Conservation (phyloP, 495 filamentous ascomycete genomes). For the Aspergillus nidulans region DNA sequence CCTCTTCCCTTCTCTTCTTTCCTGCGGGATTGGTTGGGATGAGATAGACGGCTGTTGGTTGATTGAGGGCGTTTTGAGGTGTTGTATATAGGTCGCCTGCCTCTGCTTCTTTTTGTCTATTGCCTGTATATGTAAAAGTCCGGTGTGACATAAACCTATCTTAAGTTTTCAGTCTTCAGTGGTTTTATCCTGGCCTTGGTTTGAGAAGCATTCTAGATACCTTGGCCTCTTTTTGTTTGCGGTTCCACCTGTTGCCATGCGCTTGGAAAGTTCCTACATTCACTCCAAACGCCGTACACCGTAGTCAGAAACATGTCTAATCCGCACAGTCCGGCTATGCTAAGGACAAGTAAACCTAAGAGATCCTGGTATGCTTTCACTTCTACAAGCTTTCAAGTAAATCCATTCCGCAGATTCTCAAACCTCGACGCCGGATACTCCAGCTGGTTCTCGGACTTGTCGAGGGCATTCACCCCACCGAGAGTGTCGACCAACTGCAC, state of each 20-base stretch:
- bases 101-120: neutral
- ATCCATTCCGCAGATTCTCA: conserved; percentile 28
- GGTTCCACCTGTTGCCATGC: too few species aligned
- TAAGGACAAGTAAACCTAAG: too few species aligned
- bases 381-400: neutral
- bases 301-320: too few species aligned
- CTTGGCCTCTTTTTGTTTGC: too few species aligned
- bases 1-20: neutral
- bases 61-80: neutral
- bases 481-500: conserved; percentile 27
- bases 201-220: too few species aligned
- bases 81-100: neutral
- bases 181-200: too few species aligned
- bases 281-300: too few species aligned
- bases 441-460: conserved; percentile 28
- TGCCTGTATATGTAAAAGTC: neutral
- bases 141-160: neutral
- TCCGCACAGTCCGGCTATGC: too few species aligned
- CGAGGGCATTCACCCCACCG: conserved; percentile 24
- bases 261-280: too few species aligned
- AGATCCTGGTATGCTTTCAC: neutral
- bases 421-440: conserved; percentile 31
- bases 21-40: neutral
- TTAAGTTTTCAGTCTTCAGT: neutral
- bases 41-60: too few species aligned